A percentile compares a stretch with the other conserved stretches of the same genome.
Evolutionary conservation across 805 yeast genomes (phyloP).

Genomic region (Barnettozyma siamensis): DNA sequence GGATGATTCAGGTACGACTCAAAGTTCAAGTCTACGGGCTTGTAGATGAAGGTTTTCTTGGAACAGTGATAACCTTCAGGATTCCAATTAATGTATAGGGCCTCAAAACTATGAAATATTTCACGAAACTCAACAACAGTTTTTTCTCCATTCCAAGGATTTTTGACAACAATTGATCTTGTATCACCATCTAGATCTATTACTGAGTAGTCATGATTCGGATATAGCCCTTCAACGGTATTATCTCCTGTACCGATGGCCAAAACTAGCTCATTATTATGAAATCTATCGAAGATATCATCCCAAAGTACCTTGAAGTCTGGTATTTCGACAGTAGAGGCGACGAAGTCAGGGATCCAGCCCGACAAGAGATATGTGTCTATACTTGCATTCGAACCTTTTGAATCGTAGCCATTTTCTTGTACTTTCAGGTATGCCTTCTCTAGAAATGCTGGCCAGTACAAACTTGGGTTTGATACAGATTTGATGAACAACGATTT

Average conservation of each 20-base stretch:
- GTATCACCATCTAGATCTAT: constrained; percentile 28
- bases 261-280: constrained; percentile 36
- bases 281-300: constrained; percentile 27
- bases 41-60: constrained; percentile 28
- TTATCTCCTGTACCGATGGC: constrained; percentile 66
- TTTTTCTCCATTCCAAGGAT: constrained; percentile 37
- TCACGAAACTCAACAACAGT: constrained; percentile 22
- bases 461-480: constrained; percentile 9
- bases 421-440: constrained; percentile 62
- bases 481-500: constrained; percentile 17
- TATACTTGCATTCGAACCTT: constrained; percentile 71
- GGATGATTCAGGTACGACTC: constrained; percentile 30
- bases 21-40: constrained; percentile 2
- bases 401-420: constrained; percentile 48
- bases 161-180: constrained; percentile 30
- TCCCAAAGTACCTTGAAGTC: constrained; percentile 31
- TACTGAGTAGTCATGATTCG: constrained; percentile 70
- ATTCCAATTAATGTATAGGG: constrained; percentile 66
- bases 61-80: constrained; percentile 24
- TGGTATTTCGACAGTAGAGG: constrained; percentile 29
- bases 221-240: constrained; percentile 33
- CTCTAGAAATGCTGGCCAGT: constrained; percentile 74
- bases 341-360: constrained; percentile 61
- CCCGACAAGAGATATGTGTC: constrained; percentile 65
- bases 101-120: constrained; percentile 36